Conservation (phyloP, 139 green algal genomes). For the Asterochloris sp. region DNA sequence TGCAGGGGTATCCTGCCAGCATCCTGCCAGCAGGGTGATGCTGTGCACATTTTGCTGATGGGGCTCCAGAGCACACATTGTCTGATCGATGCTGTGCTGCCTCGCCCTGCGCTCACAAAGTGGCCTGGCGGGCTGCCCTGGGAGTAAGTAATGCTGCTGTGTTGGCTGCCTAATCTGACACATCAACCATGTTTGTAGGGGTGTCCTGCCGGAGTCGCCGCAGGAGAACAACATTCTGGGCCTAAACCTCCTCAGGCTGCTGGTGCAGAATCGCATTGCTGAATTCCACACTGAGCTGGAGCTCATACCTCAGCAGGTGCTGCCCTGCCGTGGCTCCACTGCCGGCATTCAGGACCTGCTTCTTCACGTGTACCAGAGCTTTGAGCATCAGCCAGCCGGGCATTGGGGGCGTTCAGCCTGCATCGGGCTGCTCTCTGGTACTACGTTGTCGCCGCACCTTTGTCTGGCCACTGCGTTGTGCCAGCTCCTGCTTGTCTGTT, state of each 20-base stretch:
- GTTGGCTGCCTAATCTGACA: too few species aligned
- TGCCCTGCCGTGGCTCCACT: background rate
- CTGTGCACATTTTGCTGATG: too few species aligned
- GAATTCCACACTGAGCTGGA: slow-evolving; percentile 98
- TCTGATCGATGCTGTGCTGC: background rate
- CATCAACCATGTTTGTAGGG: slow-evolving; percentile 24
- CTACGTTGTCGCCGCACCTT: background rate
- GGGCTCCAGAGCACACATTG: too few species aligned
- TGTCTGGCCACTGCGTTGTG: too few species aligned
- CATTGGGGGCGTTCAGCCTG: background rate
- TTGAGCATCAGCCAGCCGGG: background rate
- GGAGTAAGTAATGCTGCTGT: too few species aligned
- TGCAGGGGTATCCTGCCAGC: too few species aligned
- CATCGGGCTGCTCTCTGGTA: background rate
- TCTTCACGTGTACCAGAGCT: background rate
- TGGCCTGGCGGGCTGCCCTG: background rate
- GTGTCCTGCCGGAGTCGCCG: slow-evolving; percentile 51
- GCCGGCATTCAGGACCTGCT: background rate
- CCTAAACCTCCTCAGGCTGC: slow-evolving; percentile 89
- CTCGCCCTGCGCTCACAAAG: background rate
- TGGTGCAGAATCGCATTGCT: slow-evolving; percentile 93
- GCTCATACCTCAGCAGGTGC: slow-evolving; percentile 66
- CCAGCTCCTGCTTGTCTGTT: too few species aligned
- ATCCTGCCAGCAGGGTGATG: too few species aligned
- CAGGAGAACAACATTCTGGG: slow-evolving; percentile 68